Percentiles rank a stretch among this genome's conserved stretches.
phyloP scores from a whole-genome alignment of 1,139 yeast genomes.

The Yamadazyma kanchanaburiensis region DNA sequence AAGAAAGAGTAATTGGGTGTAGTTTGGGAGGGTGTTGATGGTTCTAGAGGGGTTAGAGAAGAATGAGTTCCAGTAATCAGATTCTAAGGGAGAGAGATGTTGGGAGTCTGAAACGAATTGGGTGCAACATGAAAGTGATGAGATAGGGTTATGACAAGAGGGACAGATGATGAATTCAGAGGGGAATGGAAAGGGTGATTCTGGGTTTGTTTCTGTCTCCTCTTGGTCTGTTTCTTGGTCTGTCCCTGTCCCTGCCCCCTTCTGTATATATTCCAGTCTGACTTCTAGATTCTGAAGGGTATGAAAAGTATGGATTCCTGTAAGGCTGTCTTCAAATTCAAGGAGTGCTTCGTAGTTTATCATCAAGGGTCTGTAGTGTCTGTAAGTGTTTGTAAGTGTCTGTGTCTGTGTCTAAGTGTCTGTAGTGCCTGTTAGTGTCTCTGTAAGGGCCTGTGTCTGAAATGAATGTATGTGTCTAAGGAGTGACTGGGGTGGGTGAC shows the following conservation, averaged over 20 bases:
- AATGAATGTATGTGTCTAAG: too few relatives aligned
- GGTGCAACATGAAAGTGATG: conserved; percentile 7
- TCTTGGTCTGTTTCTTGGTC: too few relatives aligned
- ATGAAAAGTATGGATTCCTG: conserved; percentile 20
- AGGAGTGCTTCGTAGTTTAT: conserved; percentile 34
- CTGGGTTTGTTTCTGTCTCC: too few relatives aligned
- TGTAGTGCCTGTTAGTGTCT: too few relatives aligned
- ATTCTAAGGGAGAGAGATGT: conserved; percentile 28
- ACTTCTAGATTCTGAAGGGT: conserved; percentile 29
- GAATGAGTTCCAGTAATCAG: conserved; percentile 44
- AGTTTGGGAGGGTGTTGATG: conserved; percentile 44
- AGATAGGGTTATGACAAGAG: not conserved
- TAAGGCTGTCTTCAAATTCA: conserved; percentile 44
- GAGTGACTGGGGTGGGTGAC: too few relatives aligned
- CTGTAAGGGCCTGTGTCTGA: too few relatives aligned
- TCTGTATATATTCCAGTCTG: conserved; percentile 27
- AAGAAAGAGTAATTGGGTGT: conserved; percentile 38
- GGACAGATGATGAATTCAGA: conserved; percentile 35
- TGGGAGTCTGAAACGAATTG: conserved; percentile 11
- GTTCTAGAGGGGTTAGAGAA: conserved; percentile 45
- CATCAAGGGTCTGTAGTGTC: conserved; percentile 1
- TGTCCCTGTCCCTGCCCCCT: too few relatives aligned
- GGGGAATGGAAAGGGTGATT: too few relatives aligned
- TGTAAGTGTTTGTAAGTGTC: too few relatives aligned
- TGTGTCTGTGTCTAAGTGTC: too few relatives aligned